A percentile compares a stretch with the other conserved stretches of the same genome.
phyloP scores from a whole-genome alignment of 768 basidiomycete species.

The Russula ochroleuca region DNA sequence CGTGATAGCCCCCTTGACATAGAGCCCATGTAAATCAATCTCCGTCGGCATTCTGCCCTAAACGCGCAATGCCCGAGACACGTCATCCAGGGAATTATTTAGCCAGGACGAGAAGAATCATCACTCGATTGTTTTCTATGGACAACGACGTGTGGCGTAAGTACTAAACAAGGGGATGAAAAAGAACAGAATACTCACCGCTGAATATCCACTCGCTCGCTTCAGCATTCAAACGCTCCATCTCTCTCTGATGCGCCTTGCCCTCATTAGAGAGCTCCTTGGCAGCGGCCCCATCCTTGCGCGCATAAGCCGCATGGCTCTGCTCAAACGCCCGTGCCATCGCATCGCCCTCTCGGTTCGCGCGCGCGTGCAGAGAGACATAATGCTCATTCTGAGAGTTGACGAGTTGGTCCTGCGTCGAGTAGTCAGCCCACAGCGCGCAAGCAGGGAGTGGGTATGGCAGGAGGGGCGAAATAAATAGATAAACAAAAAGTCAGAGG shows the following conservation, averaged over 20 bases:
- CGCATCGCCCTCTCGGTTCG: conserved; percentile 71
- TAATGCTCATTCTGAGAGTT: conserved; percentile 74
- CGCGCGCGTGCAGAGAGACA: conserved; percentile 61
- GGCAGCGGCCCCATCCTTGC: conserved; percentile 70
- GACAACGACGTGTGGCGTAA: neutral
- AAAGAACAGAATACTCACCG: conserved; percentile 41
- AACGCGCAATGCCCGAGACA: neutral
- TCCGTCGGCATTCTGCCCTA: conserved; percentile 69
- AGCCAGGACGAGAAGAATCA: neutral
- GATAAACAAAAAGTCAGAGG: conserved; percentile 4
- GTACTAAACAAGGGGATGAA: neutral
- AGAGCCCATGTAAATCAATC: conserved; percentile 87
- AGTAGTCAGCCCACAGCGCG: neutral
- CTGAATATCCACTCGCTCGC: conserved; percentile 87
- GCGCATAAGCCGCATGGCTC: conserved; percentile 70
- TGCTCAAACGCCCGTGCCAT: conserved; percentile 70
- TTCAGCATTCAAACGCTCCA: conserved; percentile 73
- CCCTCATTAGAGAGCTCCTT: conserved; percentile 80
- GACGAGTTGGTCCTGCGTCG: conserved; percentile 45
- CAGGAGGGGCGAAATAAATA: neutral
- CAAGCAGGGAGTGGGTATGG: neutral
- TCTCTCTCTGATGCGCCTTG: conserved; percentile 69
- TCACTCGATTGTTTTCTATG: conserved; percentile 72
- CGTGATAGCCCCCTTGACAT: conserved; percentile 86
- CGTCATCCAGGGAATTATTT: neutral